Evolutionary conservation across 2,329 filamentous ascomycete species (phyloP).

Genomic region (Orbilia quercus): DNA sequence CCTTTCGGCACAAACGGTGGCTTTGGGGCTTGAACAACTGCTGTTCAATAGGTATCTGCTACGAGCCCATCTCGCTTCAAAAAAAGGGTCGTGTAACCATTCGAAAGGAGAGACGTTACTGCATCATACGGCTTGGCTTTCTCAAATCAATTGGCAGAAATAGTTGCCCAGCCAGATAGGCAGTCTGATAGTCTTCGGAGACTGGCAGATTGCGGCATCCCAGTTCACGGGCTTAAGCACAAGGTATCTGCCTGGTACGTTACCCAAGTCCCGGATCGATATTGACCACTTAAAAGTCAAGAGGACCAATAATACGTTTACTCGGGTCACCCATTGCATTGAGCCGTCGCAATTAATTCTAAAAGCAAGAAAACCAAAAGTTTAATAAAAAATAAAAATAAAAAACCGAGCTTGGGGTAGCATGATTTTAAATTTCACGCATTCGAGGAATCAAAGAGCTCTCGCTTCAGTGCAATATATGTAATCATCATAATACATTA

Average conservation of each 20-base stretch:
- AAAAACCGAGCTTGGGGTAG: slow-evolving; percentile 11
- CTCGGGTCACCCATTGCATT: slow-evolving; percentile 5
- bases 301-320: neutral
- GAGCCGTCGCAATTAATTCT: slow-evolving; percentile 20
- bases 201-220: no score
- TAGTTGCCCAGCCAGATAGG: slow-evolving; percentile 22
- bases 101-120: slow-evolving; percentile 33
- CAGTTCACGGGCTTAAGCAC: slow-evolving; percentile 26
- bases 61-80: neutral
- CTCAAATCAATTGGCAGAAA: slow-evolving; percentile 25
- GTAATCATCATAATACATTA: slow-evolving; percentile 9
- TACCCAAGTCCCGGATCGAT: slow-evolving; percentile 29
- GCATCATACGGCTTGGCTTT: slow-evolving; percentile 13
- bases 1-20: neutral
- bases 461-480: slow-evolving; percentile 15
- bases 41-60: neutral
- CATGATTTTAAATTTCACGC: slow-evolving; percentile 10
- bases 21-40: no score
- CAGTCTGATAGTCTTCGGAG: neutral
- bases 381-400: no score
- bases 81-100: slow-evolving; percentile 37
- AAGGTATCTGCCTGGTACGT: slow-evolving; percentile 37
- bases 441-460: slow-evolving; percentile 22
- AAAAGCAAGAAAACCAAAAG: no score
- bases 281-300: neutral